These are phyloP conservation scores for Puccinellia tenuiflora DNA, from an alignment of 176 grass and related monocot species.

Conservation along the genomic window DNA sequence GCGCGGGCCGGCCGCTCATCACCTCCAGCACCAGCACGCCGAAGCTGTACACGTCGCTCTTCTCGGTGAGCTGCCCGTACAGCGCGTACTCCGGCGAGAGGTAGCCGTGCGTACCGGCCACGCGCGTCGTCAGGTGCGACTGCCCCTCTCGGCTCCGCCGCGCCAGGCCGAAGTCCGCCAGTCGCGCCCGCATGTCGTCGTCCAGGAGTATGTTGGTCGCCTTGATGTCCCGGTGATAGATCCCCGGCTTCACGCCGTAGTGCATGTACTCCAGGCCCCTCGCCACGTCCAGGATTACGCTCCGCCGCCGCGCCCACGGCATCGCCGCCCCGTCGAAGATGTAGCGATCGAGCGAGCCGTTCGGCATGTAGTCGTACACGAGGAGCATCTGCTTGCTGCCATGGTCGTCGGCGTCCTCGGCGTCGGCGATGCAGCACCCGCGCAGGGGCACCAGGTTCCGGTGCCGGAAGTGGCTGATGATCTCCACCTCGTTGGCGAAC, in stretches of 20 bases:
- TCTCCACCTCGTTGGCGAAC: conserved; percentile 91
- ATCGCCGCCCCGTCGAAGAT: conserved; percentile 47
- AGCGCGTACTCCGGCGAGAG: conserved; percentile 94
- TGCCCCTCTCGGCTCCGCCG: conserved; percentile 81
- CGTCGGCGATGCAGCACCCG: conserved; percentile 67
- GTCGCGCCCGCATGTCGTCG: conserved; percentile 56
- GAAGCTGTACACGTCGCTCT: conserved; percentile 97
- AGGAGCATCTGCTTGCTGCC: conserved; percentile 79
- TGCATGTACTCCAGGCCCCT: conserved; percentile 86
- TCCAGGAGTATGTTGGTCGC: conserved; percentile 88
- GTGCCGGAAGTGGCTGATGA: conserved; percentile 87
- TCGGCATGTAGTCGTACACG: conserved; percentile 94
- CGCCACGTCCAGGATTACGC: conserved; percentile 66
- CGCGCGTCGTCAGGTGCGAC: conserved; percentile 88
- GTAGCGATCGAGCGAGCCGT: conserved; percentile 64
- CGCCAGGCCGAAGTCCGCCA: conserved; percentile 85
- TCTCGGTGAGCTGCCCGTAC: conserved; percentile 93
- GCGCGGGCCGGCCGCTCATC: conserved; percentile 57
- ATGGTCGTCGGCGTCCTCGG: conserved; percentile 43
- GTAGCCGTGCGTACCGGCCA: conserved; percentile 93
- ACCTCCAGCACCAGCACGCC: conserved; percentile 80
- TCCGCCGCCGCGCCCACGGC: conserved; percentile 56
- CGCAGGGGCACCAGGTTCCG: conserved; percentile 79
- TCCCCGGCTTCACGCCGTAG: conserved; percentile 85
- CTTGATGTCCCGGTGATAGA: conserved; percentile 94